Conservation (phyloP, 306 rosid species). For the Dalbergia cochinchinensis region DNA sequence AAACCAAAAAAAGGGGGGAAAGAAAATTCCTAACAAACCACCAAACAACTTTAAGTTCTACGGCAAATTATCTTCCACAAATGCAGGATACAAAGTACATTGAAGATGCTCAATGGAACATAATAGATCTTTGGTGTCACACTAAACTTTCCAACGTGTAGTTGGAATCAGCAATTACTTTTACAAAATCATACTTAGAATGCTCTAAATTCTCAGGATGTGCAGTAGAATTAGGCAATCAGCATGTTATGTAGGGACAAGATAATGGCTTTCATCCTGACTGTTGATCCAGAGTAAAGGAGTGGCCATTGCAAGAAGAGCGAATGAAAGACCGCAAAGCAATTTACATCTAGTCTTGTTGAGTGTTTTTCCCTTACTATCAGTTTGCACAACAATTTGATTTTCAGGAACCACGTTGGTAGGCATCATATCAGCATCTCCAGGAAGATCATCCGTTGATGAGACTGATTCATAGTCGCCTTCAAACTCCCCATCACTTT, state of each 20-base stretch:
- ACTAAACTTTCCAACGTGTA: slow-evolving; percentile 31
- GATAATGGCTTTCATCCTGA: slow-evolving; percentile 60
- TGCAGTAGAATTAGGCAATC: slow-evolving; percentile 6
- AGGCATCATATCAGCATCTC: slow-evolving; percentile 42
- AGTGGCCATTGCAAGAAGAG: slow-evolving; percentile 53
- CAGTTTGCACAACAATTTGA: slow-evolving; percentile 33
- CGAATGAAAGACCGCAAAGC: slow-evolving; percentile 66
- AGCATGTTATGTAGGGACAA: slow-evolving; percentile 68
- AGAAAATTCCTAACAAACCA: background rate
- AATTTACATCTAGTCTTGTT: slow-evolving; percentile 53
- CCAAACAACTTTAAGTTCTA: background rate
- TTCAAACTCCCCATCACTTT: slow-evolving; percentile 51
- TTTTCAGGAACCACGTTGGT: slow-evolving; percentile 45
- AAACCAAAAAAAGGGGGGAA: background rate
- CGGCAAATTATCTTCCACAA: background rate
- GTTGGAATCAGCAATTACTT: slow-evolving; percentile 31
- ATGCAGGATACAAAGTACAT: slow-evolving; percentile 19
- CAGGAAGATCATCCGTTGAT: slow-evolving; percentile 58
- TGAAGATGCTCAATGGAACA: slow-evolving; percentile 27
- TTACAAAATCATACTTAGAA: slow-evolving; percentile 21
- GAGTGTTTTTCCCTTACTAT: slow-evolving; percentile 31
- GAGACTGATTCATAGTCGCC: slow-evolving; percentile 65
- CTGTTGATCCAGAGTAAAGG: slow-evolving; percentile 63
- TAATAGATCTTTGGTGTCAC: background rate
- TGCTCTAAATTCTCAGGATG: slow-evolving; percentile 36